Conservation (phyloP, 306 rosid genomes). For the Castanospermum australe region DNA sequence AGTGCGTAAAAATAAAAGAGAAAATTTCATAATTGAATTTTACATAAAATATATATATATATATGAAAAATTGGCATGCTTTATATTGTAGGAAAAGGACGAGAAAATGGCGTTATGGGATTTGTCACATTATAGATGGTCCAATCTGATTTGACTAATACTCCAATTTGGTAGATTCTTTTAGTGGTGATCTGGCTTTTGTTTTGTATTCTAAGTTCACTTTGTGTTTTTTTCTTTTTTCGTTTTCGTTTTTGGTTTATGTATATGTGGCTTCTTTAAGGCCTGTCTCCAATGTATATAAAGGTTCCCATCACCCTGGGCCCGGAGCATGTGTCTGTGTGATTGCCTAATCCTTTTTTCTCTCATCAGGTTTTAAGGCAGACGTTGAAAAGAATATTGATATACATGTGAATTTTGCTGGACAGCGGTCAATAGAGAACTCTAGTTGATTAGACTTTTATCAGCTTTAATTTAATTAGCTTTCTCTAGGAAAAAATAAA, state of each 20-base stretch:
- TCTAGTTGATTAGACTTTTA: neutral
- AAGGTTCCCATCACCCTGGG: neutral
- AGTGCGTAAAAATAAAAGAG: too few relatives aligned
- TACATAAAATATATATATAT: too few relatives aligned
- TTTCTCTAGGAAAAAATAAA: neutral
- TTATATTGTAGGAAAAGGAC: neutral
- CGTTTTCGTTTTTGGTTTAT: too few relatives aligned
- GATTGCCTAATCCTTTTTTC: neutral
- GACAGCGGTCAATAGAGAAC: neutral
- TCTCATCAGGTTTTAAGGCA: neutral
- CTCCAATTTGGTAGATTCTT: neutral
- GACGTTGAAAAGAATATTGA: neutral
- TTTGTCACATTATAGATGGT: neutral
- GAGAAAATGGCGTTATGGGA: neutral
- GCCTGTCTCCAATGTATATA: neutral
- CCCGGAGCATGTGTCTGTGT: neutral
- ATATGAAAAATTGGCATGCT: neutral
- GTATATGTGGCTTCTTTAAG: neutral
- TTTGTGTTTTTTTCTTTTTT: neutral
- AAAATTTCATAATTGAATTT: too few relatives aligned
- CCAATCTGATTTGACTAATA: neutral
- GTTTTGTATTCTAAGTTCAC: neutral
- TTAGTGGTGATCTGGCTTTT: neutral
- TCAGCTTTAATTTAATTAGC: neutral
- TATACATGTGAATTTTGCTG: neutral